These are phyloP conservation scores for Fusarium sp. DNA, from an alignment of 2,329 filamentous ascomycete species.

Conservation along the genomic window DNA sequence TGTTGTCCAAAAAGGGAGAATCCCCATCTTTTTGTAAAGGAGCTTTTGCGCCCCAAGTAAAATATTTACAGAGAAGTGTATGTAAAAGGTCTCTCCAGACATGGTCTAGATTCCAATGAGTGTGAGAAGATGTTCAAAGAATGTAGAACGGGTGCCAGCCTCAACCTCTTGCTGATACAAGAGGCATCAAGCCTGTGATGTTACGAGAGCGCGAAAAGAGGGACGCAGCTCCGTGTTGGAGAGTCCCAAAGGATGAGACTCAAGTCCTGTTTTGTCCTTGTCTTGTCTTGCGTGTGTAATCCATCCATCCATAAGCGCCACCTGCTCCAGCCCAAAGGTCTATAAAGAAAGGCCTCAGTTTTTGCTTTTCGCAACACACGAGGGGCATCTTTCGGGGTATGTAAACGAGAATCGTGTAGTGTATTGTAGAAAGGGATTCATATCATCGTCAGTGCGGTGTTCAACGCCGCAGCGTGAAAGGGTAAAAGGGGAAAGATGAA, in stretches of 20 bases:
- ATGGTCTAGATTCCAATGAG: constrained; percentile 38
- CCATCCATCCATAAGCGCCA: constrained; percentile 44
- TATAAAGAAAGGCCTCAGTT: constrained; percentile 44
- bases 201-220: constrained; percentile 29
- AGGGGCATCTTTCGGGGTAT: constrained; percentile 50
- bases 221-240: constrained; percentile 21
- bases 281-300: constrained; percentile 39
- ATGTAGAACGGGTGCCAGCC: constrained; percentile 49
- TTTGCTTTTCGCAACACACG: constrained; percentile 36
- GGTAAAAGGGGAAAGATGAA: constrained; percentile 15
- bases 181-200: constrained; percentile 47
- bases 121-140: constrained; percentile 43
- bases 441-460: constrained; percentile 47
- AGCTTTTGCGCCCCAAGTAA: constrained; percentile 10
- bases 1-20: constrained; percentile 15
- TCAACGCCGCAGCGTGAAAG: constrained; percentile 43
- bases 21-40: constrained; percentile 23
- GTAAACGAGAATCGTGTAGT: constrained; percentile 41
- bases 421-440: constrained; percentile 34
- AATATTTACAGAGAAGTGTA: constrained; percentile 49
- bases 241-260: constrained; percentile 7
- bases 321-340: constrained; percentile 46
- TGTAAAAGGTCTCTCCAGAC: constrained; percentile 33
- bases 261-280: constrained; percentile 26
- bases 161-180: constrained; percentile 42